Evolutionary conservation across 2,329 filamentous ascomycete species (phyloP).

Genomic region (Decorospora gaudefroyi): DNA sequence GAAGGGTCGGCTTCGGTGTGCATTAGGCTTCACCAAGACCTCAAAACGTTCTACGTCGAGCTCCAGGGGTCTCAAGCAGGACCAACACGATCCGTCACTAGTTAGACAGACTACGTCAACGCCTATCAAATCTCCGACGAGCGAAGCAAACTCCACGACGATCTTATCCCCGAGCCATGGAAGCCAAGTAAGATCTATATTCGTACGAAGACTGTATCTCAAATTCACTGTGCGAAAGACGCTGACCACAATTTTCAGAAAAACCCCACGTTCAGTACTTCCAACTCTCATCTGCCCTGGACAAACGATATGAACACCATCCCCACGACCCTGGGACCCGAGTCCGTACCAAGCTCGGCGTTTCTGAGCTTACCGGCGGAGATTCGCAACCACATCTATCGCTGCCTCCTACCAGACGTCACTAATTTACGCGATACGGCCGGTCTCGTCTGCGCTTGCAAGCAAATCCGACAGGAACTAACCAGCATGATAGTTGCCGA

Average conservation of each 20-base stretch:
- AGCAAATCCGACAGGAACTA: background rate
- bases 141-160: background rate
- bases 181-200: no score
- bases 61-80: background rate
- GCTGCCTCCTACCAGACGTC: background rate
- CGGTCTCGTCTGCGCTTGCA: slow-evolving; percentile 1
- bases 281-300: background rate
- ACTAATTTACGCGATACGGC: background rate
- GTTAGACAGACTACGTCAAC: background rate
- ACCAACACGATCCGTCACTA: background rate
- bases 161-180: no score
- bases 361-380: background rate
- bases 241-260: no score
- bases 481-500: background rate
- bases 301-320: background rate
- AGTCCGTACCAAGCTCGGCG: background rate
- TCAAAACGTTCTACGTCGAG: background rate
- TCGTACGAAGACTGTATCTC: no score
- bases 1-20: background rate
- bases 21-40: background rate
- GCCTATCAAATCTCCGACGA: no score
- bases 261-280: no score
- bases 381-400: background rate
- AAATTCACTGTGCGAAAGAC: no score
- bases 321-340: background rate